phyloP scores from a whole-genome alignment of 345 rosid species.

The Eucalyptus viminalis region DNA sequence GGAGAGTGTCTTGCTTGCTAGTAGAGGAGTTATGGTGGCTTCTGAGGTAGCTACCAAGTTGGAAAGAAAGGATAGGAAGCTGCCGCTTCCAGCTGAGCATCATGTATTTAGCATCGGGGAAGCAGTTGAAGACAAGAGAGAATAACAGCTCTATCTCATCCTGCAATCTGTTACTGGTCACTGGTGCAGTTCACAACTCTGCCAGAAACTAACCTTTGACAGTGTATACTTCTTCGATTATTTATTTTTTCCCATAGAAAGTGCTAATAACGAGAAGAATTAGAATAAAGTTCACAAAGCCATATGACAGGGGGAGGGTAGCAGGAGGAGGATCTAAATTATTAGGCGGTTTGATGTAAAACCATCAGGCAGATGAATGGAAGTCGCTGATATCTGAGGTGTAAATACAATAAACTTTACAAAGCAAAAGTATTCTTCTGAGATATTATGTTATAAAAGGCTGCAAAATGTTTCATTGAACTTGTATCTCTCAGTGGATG shows the following conservation, averaged over 20 bases:
- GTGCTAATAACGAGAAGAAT: neutral
- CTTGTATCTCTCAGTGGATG: neutral
- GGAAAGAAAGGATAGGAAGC: slow-evolving; percentile 27
- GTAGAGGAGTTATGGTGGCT: slow-evolving; percentile 7
- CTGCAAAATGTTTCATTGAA: neutral
- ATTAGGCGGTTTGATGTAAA: neutral
- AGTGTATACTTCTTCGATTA: neutral
- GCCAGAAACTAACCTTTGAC: neutral
- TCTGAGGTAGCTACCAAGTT: slow-evolving; percentile 15
- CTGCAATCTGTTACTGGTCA: neutral
- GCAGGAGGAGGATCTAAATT: neutral
- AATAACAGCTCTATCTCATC: neutral
- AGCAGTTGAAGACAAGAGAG: slow-evolving; percentile 22
- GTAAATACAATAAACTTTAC: neutral
- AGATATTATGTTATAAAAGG: neutral
- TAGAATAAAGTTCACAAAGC: neutral
- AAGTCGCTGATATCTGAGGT: neutral
- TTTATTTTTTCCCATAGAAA: neutral
- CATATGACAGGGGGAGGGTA: neutral
- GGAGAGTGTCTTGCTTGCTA: slow-evolving; percentile 11
- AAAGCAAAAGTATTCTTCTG: neutral
- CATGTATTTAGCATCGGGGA: slow-evolving; percentile 16
- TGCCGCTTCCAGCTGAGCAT: slow-evolving; percentile 1
- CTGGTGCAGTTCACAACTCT: neutral
- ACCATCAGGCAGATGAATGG: neutral